Evolutionary conservation across 2,329 filamentous ascomycete genomes (phyloP), one percentile per base, ranked within the genome.

Genomic region (Xylaria sp.): DNA sequence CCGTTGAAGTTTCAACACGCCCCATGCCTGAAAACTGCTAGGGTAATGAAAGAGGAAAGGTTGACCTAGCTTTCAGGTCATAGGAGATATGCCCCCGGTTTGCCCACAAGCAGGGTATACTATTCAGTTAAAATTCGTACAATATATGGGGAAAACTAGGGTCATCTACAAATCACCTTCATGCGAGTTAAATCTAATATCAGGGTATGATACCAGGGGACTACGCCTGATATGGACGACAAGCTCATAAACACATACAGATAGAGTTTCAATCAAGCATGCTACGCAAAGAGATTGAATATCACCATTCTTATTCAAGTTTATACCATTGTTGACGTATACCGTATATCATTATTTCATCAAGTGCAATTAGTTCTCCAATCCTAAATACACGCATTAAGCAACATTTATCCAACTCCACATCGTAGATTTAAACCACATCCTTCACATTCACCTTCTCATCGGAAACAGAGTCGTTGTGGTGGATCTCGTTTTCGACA

Each of bases 401-500:
- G 5, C 2, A 14, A 12, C 12, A 9, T 11, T 12, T 34, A 17
- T 55, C 19, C 12, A 27, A 32, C 2, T n/a, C 27, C 27, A 4
- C 9, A 57, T 17, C 2, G 11, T 51, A 56, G 39, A 32, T 0
- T 32, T 71, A 74, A 47, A 71, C 64, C 17, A 56, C 36, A 24
- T 75, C 72, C 36, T 74, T 63, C 8, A 69, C 36, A 17, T 54
- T 30, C 11, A 14, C 53, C 59, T 69, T 73, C 55, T 75, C 72
- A 2, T 74, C 74, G 7, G 70, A 68, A 9, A 71, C 64, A 9
- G 64, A 61, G 17, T 70, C 65, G n/a, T 75, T 71, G 1, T 68
- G 68, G 21, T 76, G 74, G 8, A 78, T 73, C 64, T 77, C 71
- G 67, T 76, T 73, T 64, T 76, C 73, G 21, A 77, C 75, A 42